Conservation (phyloP, 371 early-diverging fungal genomes). For the Mortierella sp. region DNA sequence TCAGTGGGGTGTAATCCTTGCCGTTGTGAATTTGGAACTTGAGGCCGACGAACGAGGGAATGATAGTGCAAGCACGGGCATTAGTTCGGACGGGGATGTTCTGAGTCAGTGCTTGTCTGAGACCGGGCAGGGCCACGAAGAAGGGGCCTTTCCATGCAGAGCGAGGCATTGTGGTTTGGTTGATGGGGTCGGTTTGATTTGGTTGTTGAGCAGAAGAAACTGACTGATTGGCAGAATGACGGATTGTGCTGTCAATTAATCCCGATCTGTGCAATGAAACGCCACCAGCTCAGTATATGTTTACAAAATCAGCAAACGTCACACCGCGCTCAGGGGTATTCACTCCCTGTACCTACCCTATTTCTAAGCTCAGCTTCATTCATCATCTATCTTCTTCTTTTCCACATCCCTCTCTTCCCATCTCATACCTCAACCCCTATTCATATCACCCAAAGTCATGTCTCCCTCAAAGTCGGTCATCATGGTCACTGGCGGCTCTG, state of each 20-base stretch:
- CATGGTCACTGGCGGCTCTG: conserved; percentile 82
- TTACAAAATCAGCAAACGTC: not conserved
- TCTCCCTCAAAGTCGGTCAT: conserved; percentile 61
- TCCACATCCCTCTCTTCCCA: conserved; percentile 1
- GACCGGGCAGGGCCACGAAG: conserved; percentile 75
- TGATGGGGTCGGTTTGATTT: not conserved
- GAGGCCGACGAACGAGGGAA: conserved; percentile 92
- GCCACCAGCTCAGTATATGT: no score
- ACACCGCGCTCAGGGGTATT: not conserved
- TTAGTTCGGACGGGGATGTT: conserved; percentile 74
- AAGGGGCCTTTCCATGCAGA: conserved; percentile 97
- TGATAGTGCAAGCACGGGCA: conserved; percentile 92
- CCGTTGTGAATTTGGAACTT: conserved; percentile 97
- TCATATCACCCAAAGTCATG: conserved; percentile 22
- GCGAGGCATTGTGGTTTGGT: conserved; percentile 61
- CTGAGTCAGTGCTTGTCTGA: conserved; percentile 54
- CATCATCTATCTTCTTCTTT: conserved; percentile 20
- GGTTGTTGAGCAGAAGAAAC: not conserved
- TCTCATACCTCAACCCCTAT: not conserved
- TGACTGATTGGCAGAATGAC: no score
- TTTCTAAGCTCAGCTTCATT: not conserved
- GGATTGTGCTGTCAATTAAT: no score
- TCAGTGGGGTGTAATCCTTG: conserved; percentile 87
- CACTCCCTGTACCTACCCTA: not conserved
- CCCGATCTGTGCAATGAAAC: no score